Evolutionary conservation across 371 early-diverging fungal species (phyloP), one percentile per base, ranked within the genome.

Genomic region (Lichtheimia corymbifera): DNA sequence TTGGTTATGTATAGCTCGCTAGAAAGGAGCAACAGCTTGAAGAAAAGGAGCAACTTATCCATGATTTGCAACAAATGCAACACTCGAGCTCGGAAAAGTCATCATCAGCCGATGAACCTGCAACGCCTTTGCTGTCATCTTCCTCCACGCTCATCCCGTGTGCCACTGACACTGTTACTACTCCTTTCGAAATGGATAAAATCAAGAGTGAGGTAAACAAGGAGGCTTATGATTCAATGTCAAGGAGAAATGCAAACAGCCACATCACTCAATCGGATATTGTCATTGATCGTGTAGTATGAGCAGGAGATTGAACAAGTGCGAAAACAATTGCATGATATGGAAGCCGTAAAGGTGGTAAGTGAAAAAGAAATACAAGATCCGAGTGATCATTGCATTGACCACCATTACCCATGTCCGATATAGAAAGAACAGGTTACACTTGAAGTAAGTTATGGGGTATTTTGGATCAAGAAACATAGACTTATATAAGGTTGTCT

Each of bases 41-140:
- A n/a, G 64, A 75, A 54, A 66, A 70, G 25, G 67, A 77, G 35
- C 53, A 61, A 12, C 49, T 69, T 40, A 43, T 79, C 13, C 52
- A 75, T n/a, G 66, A 62, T 11, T 54, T 75, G 20, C 64, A 70
- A 55, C 58, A 59, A 5, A 45, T 60, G 22, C 47, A 47, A 47
- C 7, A n/a, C 0, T 57, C 59, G 9, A 44, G 15, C 15, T 43
- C 54, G 0, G 63, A 58, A 24, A 58, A 63, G 45, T 41, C 43
- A 3, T 60, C 58, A 6, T 35, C 35, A 35, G 35, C 35, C 11
- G 35, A 35, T 22, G 58, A 58, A 13, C 58, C 63, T 40, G 60
- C 49, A 20, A 62, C 55, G 15, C 67, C 67, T 17, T 25, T 66
- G 13, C 15, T 66, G 7, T 66, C 66, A 35, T 66, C 66, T 9